These are phyloP conservation scores for Climacium dendroides DNA, from an alignment of 225 moss, liverwort and hornwort species.

Conservation along the genomic window DNA sequence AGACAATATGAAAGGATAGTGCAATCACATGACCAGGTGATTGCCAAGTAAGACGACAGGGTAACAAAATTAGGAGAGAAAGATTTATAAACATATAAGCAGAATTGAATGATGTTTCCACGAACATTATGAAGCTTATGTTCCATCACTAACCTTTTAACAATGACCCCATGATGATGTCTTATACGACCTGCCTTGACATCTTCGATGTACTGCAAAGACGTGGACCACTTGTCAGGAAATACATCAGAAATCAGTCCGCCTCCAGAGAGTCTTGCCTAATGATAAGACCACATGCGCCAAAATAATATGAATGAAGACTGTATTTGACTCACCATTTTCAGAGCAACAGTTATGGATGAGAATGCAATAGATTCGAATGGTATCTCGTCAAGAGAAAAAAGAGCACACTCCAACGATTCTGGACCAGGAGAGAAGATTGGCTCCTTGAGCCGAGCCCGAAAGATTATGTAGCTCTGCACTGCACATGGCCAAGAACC, in stretches of 20 bases:
- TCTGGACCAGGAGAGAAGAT: slow-evolving; percentile 78
- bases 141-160: slow-evolving; percentile 53
- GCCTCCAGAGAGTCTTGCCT: background rate
- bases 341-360: slow-evolving; percentile 68
- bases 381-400: slow-evolving; percentile 73
- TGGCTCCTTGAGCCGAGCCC: slow-evolving; percentile 72
- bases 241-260: background rate
- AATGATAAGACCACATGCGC: background rate
- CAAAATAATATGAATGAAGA: background rate
- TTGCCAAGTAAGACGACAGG: background rate
- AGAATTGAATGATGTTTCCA: background rate
- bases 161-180: slow-evolving; percentile 91
- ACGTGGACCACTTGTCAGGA: background rate
- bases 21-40: background rate
- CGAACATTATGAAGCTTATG: background rate
- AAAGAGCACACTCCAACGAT: slow-evolving; percentile 87
- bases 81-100: background rate
- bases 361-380: slow-evolving; percentile 81
- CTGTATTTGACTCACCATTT: slow-evolving; percentile 45
- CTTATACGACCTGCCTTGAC: slow-evolving; percentile 48
- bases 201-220: slow-evolving; percentile 85
- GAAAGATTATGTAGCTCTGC: slow-evolving; percentile 99
- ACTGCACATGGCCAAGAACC: slow-evolving; percentile 65
- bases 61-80: background rate
- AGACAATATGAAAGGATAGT: background rate